phyloP scores from a whole-genome alignment of 306 rosid genomes.

The Cicer chorassanicum region DNA sequence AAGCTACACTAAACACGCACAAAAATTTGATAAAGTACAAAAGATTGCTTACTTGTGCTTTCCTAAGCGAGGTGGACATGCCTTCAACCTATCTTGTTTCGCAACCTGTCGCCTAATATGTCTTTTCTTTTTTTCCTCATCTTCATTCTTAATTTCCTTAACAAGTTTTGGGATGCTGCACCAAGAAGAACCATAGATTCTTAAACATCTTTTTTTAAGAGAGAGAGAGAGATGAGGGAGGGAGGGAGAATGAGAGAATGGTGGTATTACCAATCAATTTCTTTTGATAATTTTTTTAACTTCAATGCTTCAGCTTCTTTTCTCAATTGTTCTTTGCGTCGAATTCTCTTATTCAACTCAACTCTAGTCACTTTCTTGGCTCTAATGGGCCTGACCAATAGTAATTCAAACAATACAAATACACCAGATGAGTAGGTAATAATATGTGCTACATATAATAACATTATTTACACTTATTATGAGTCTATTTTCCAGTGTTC shows the following conservation, averaged over 20 bases:
- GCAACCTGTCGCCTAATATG: conserved; percentile 71
- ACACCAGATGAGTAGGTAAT: conserved; percentile 10
- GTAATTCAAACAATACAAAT: conserved; percentile 43
- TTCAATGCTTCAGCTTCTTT: conserved; percentile 66
- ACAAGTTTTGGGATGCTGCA: conserved; percentile 72
- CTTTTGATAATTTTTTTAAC: conserved; percentile 63
- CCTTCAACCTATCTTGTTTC: conserved; percentile 72
- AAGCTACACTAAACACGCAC: not conserved
- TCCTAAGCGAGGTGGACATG: conserved; percentile 85
- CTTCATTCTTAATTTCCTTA: conserved; percentile 77
- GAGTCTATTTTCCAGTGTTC: not conserved
- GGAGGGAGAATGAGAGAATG: not conserved
- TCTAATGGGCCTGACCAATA: conserved; percentile 58
- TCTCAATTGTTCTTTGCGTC: conserved; percentile 65
- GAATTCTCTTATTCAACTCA: conserved; percentile 70
- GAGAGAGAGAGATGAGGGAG: not conserved
- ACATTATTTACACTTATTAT: not conserved
- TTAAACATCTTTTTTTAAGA: conserved; percentile 15
- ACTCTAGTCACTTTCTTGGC: conserved; percentile 76
- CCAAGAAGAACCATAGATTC: conserved; percentile 18
- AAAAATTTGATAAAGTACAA: conserved; percentile 9
- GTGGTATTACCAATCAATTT: conserved; percentile 75
- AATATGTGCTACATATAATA: not conserved
- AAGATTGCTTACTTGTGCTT: conserved; percentile 72
- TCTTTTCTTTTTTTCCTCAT: conserved; percentile 64